phyloP scores from a whole-genome alignment of 352 stramenopile species.

The Phytophthora chlamydospora region DNA sequence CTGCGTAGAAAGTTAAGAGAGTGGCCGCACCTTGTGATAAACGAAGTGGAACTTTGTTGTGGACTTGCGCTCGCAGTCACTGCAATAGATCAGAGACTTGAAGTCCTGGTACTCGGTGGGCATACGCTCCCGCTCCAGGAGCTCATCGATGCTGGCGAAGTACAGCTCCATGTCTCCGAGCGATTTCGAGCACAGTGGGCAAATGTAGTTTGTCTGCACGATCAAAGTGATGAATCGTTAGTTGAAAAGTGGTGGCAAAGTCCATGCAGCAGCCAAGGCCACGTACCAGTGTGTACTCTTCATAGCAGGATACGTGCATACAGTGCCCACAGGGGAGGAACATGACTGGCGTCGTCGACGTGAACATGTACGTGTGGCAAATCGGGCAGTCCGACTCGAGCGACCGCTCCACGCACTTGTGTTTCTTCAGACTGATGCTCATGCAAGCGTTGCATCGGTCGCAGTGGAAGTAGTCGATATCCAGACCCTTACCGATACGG shows the following conservation, averaged over 20 bases:
- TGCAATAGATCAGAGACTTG: conserved; percentile 84
- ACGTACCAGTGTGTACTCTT: conserved; percentile 90
- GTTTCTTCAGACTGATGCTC: conserved; percentile 88
- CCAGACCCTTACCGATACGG: conserved; percentile 93
- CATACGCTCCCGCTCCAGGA: conserved; percentile 84
- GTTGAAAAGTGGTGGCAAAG: background rate
- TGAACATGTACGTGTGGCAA: conserved; percentile 96
- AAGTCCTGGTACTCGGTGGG: conserved; percentile 75
- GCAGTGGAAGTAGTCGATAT: conserved; percentile 98
- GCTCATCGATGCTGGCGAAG: conserved; percentile 87
- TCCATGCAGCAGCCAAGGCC: background rate
- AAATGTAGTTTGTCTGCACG: conserved; percentile 92
- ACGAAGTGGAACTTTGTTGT: conserved; percentile 86
- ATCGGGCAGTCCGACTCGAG: conserved; percentile 96
- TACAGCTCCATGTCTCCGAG: conserved; percentile 94
- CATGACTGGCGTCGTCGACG: conserved; percentile 94
- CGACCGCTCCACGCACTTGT: conserved; percentile 95
- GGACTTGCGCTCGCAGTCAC: conserved; percentile 87
- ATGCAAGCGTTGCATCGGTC: conserved; percentile 99
- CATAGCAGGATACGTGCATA: conserved; percentile 97
- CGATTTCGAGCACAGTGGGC: conserved; percentile 94
- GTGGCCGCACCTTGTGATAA: conserved; percentile 77
- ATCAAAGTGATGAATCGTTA: conserved; percentile 8
- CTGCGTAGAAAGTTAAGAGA: background rate
- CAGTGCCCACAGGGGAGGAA: conserved; percentile 96